These are phyloP conservation scores for Phytophthora palmivora DNA, from an alignment of 352 stramenopile species.

Conservation along the genomic window DNA sequence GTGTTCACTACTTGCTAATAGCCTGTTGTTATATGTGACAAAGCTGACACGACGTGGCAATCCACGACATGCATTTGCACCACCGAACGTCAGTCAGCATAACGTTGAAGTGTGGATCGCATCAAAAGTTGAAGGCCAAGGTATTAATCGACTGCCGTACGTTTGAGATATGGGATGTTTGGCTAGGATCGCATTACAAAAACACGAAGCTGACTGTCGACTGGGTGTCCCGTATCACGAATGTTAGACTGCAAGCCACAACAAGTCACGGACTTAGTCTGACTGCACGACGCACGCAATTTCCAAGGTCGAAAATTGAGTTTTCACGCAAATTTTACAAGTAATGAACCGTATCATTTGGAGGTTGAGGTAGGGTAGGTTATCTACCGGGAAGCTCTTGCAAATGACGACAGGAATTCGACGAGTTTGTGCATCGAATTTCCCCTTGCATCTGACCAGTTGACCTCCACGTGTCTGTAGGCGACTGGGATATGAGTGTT, in stretches of 20 bases:
- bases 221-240: constrained; percentile 2
- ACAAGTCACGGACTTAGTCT: background rate
- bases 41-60: background rate
- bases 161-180: background rate
- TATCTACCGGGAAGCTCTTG: background rate
- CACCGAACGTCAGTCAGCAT: background rate
- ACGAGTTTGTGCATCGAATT: background rate
- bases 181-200: constrained; percentile 1
- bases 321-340: background rate
- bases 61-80: background rate
- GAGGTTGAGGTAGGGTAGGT: constrained; percentile 4
- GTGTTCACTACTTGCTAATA: background rate
- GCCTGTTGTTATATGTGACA: too few relatives aligned
- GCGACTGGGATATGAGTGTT: background rate
- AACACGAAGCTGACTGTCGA: constrained; percentile 3
- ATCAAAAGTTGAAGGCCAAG: constrained; percentile 1
- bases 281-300: background rate
- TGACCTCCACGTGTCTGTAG: constrained; percentile 1
- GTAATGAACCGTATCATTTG: background rate
- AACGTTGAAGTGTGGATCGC: constrained; percentile 7
- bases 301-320: background rate
- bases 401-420: constrained; percentile 15
- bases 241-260: background rate
- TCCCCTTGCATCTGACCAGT: constrained; percentile 8
- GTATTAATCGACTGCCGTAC: constrained; percentile 6